Evolutionary conservation across 331 rosid species (phyloP), one percentile per base, ranked within the genome.

Genomic region (Malus hybrid): DNA sequence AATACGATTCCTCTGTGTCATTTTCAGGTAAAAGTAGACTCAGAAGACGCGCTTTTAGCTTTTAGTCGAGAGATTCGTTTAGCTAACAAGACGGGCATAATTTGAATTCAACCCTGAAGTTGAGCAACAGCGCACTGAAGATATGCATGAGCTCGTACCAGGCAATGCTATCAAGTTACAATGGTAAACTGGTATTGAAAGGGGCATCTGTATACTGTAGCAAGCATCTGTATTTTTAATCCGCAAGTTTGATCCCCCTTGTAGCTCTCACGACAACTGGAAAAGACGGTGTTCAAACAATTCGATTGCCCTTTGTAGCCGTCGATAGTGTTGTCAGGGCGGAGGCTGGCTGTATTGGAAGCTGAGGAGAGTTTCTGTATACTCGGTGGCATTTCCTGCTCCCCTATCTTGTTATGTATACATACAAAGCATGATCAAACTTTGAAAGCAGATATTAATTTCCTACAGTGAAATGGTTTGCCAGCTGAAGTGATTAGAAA

Each of bases 1-100:
- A 15, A 44, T 27, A 56, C 48, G 22, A 22, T 54, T 62, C 3
- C 76, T 39, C 65, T 5, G 28, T 70, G 18, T 76, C 69, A 31
- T 73, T 76, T 80, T 83, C 91, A 91, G 97, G 79, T 90, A 56
- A 86, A 86, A 84, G 83, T 29, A 65, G 98, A 93, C 73, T 87
- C 90, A 7, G 85, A 90, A n/a, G 98, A 93, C 78, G 90, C 85
- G 50, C 50, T 90, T 70, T 86, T 87, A 46, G 87, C 79, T 27
- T 62, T 73, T 27, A 5, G 66, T 52, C 32, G 65, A 67, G 72
- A 68, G 36, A 20, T 48, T 42, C 39, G 39, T 65, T 65, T 65
- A 34, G 70, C 50, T 19, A 33, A n/a, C 18, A 32, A 13, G 52
- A 56, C 27, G 34, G 33, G 22, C 42, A 55, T 16, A 56, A 34